Base-by-base conservation (phyloP, 2,329 filamentous ascomycete genomes). In the Monosporascus sp. region DNA sequence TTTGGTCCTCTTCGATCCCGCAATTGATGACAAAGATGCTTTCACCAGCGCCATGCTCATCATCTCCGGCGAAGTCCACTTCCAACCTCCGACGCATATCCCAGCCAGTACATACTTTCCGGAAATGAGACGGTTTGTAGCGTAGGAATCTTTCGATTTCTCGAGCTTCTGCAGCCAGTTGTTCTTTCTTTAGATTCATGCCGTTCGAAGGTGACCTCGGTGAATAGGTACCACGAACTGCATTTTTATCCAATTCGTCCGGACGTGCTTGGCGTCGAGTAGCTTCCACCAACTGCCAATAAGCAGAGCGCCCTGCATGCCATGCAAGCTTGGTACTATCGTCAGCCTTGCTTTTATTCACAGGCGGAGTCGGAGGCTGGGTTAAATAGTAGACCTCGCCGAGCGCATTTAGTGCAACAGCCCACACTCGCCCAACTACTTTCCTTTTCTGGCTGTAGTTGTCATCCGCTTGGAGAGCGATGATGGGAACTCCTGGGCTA, bases 401-500 rank as follows among this genome's bases (percentile, higher is more conserved):
- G 8, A 99, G 76, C 0, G 94, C 93, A 67, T 99, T 99, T 50
- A 99, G 72, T n/a, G 84, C 89, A 43, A 93, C 87, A n/a, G 89
- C 90, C 90, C 91, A 97, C 14, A 94, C 81, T 27, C 92, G 85
- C 14, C 83, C 81, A 48, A 85, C 76, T 4, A 80, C 74, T 65
- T 86, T 85, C 31, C 92, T 85, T 60, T 84, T 86, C 25, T 79
- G 69, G 48, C 80, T 92, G 69, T 91, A 94, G 50, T 83, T 83
- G 27, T 96, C 91, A 63, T 99, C 94, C 6, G 96, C 82, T 45
- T 83, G 83, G 55, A 99, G 83, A 1, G 84, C 82, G 51, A 97
- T 81, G 56, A 99, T 94, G 0, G 94, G 94, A 3, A 97, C 91
- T 41, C 94, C 94, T 3, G 94, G 94, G 64, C 90, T 91, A 14